Conservation (phyloP, 805 yeast species). For the Zygotorulaspora chibaensis region DNA sequence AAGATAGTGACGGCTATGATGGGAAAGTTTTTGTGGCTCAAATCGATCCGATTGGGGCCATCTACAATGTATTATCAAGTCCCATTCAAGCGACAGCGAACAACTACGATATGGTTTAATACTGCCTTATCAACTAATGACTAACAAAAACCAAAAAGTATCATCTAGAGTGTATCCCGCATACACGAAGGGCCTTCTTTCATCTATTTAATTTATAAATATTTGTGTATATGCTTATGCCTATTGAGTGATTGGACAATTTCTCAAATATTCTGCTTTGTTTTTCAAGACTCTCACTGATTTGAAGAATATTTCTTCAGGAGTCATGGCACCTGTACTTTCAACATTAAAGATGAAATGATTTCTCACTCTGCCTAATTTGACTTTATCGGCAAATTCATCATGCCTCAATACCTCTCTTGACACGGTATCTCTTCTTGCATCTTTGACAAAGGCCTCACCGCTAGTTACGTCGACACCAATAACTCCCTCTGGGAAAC, state of each 20-base stretch:
- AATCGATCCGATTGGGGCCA: slow-evolving; percentile 34
- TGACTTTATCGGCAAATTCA: slow-evolving; percentile 84
- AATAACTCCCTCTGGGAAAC: slow-evolving; percentile 92
- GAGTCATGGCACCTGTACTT: slow-evolving; percentile 94
- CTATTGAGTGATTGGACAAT: slow-evolving; percentile 68
- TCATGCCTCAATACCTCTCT: slow-evolving; percentile 93
- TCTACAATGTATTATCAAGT: slow-evolving; percentile 19
- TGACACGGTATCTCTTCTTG: slow-evolving; percentile 94
- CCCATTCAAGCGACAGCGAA: slow-evolving; percentile 13
- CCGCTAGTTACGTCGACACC: slow-evolving; percentile 56
- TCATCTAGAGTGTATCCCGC: background rate
- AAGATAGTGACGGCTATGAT: slow-evolving; percentile 42
- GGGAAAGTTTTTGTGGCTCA: slow-evolving; percentile 39
- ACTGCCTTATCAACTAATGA: background rate
- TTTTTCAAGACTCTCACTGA: slow-evolving; percentile 79
- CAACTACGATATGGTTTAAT: background rate
- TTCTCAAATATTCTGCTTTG: slow-evolving; percentile 75
- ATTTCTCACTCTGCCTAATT: slow-evolving; percentile 84
- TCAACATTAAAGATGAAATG: slow-evolving; percentile 94
- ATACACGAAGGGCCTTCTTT: background rate
- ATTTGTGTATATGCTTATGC: slow-evolving; percentile 8
- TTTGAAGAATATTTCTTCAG: slow-evolving; percentile 92
- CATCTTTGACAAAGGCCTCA: slow-evolving; percentile 77
- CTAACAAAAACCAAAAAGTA: background rate
- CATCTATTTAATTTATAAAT: slow-evolving; percentile 1